Conservation (phyloP, 768 basidiomycete genomes). For the Boletus vermiculosoides region DNA sequence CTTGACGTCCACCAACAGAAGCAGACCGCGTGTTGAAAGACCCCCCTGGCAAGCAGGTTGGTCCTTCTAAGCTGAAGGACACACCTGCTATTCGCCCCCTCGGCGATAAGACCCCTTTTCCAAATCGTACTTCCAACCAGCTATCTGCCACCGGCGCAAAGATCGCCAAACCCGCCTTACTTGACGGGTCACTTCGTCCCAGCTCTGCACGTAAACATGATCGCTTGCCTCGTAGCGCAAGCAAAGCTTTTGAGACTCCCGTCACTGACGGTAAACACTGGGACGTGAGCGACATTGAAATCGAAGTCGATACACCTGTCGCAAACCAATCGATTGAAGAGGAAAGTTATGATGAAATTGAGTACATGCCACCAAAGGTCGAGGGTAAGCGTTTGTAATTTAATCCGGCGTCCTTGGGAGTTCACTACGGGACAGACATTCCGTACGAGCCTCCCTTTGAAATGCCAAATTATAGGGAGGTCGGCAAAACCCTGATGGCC, state of each 20-base stretch:
- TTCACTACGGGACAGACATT: conserved; percentile 29
- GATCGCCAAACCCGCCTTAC: conserved; percentile 37
- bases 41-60: conserved; percentile 26
- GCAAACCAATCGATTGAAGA: conserved; percentile 27
- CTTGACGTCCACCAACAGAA: conserved; percentile 12
- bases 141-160: conserved; percentile 38
- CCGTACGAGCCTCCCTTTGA: conserved; percentile 49
- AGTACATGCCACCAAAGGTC: conserved; percentile 56
- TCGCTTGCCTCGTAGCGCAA: conserved; percentile 51
- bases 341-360: conserved; percentile 46
- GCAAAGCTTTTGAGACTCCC: conserved; percentile 64
- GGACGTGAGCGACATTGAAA: conserved; percentile 66
- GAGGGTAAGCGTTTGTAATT: conserved; percentile 37
- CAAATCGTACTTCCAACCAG: conserved; percentile 49
- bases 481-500: conserved; percentile 38
- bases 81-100: conserved; percentile 47
- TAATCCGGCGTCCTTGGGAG: neutral
- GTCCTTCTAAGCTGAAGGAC: conserved; percentile 25
- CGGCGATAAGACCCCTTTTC: conserved; percentile 74
- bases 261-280: conserved; percentile 64
- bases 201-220: conserved; percentile 68
- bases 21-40: conserved; percentile 22
- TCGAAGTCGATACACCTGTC: conserved; percentile 28
- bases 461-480: conserved; percentile 46
- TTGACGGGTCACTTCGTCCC: conserved; percentile 52